A percentile compares a stretch with the other conserved stretches of the same genome.
Conservation (phyloP, 2,329 filamentous ascomycete genomes). For the Cercospora zeae-maydis region DNA sequence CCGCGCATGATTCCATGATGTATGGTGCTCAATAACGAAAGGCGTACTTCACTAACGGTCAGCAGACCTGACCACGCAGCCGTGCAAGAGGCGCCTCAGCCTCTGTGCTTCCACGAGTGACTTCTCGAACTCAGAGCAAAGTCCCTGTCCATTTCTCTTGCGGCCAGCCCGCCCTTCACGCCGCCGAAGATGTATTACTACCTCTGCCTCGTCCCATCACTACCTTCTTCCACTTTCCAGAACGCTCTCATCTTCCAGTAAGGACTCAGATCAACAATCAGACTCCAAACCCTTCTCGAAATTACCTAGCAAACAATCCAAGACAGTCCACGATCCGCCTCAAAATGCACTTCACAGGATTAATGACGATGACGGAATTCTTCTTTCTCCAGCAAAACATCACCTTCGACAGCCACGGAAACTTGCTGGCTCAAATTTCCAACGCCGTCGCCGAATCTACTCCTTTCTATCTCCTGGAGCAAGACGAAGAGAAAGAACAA, state of each 20-base stretch:
- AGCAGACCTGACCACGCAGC: neutral
- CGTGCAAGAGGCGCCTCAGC: neutral
- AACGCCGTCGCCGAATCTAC: neutral
- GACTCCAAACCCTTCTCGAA: neutral
- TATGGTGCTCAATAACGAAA: neutral
- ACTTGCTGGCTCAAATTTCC: slow-evolving; percentile 1
- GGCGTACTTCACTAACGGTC: neutral
- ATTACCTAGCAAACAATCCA: neutral
- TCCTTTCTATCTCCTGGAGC: neutral
- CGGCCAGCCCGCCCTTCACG: neutral
- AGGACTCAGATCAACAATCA: neutral
- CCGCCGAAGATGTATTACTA: neutral
- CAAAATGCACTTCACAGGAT: neutral
- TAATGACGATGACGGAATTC: neutral
- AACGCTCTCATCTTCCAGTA: neutral
- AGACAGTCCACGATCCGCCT: neutral
- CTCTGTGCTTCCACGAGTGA: neutral
- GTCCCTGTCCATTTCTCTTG: neutral
- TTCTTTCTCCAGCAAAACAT: neutral
- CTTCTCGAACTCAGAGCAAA: neutral
- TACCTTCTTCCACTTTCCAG: neutral
- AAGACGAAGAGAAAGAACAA: neutral
- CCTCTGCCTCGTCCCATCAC: neutral
- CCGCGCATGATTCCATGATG: neutral
- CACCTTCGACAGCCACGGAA: neutral